Conservation (phyloP, 331 rosid genomes). For the Malus hybrid region DNA sequence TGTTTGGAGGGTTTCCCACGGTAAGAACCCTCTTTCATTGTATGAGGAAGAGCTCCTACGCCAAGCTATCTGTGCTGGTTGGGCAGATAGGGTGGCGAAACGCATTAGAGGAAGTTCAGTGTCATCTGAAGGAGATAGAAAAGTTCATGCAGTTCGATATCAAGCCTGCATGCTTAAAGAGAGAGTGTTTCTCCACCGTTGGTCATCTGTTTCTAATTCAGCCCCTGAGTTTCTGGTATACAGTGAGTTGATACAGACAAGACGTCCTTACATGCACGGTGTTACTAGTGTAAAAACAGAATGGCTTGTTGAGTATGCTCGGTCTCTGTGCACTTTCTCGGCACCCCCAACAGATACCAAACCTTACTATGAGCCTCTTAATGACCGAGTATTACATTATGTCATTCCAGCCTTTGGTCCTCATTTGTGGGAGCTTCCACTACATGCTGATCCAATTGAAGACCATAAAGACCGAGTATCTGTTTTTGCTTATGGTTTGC, state of each 20-base stretch:
- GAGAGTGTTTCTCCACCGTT: conserved; percentile 58
- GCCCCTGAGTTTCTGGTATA: conserved; percentile 83
- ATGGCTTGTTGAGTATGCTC: conserved; percentile 84
- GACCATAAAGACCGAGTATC: conserved; percentile 25
- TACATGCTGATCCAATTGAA: conserved; percentile 35
- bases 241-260: conserved; percentile 65
- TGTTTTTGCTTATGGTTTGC: conserved; percentile 74
- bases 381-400: conserved; percentile 60
- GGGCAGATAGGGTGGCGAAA: conserved; percentile 94
- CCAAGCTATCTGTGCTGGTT: conserved; percentile 94
- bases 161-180: conserved; percentile 68
- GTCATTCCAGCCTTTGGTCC: conserved; percentile 67
- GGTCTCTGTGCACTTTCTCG: conserved; percentile 60
- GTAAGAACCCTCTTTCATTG: conserved; percentile 49
- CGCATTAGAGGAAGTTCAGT: conserved; percentile 47
- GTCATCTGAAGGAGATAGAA: conserved; percentile 35
- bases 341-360: conserved; percentile 48
- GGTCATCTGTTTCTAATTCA: conserved; percentile 57
- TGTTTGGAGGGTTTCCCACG: conserved; percentile 50
- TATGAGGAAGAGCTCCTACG: conserved; percentile 71
- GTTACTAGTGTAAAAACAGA: conserved; percentile 64
- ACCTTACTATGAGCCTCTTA: conserved; percentile 59
- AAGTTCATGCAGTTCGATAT: conserved; percentile 41
- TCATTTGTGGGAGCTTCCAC: conserved; percentile 80
- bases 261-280: conserved; percentile 86